Evolutionary conservation across 2,329 filamentous ascomycete genomes (phyloP).

Genomic region (Elsinoe australis): DNA sequence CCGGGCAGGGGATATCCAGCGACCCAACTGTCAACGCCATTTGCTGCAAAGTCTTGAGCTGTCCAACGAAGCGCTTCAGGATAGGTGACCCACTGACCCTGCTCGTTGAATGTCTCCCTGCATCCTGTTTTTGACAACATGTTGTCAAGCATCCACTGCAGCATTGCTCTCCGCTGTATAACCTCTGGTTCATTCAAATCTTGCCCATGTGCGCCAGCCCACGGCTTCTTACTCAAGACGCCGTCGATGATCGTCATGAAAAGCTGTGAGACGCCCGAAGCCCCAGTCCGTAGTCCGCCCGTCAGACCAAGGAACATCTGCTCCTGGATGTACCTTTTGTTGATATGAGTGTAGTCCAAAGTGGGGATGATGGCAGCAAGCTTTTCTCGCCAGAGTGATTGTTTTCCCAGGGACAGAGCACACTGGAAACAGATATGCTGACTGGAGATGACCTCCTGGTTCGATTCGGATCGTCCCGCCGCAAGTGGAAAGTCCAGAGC

Average conservation of each 20-base stretch:
- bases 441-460: neutral
- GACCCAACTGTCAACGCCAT: slow-evolving; percentile 5
- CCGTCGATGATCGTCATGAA: slow-evolving; percentile 1
- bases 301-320: neutral
- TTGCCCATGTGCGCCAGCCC: neutral
- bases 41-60: neutral
- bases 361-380: slow-evolving; percentile 3
- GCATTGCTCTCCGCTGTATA: neutral
- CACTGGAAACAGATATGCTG: slow-evolving; percentile 4
- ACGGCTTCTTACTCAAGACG: neutral
- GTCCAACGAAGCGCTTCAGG: slow-evolving; percentile 3
- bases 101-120: slow-evolving; percentile 1
- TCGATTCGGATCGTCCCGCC: neutral
- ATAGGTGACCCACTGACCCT: neutral
- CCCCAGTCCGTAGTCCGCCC: slow-evolving; percentile 3
- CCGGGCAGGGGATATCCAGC: neutral
- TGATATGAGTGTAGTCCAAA: neutral
- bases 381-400: neutral
- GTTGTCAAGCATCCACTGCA: slow-evolving; percentile 1
- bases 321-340: slow-evolving; percentile 8
- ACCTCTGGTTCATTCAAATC: neutral
- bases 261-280: slow-evolving; percentile 1
- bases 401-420: neutral
- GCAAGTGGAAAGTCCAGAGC: slow-evolving; percentile 2
- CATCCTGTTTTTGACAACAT: slow-evolving; percentile 2